These are phyloP conservation scores for Aspergillus felis DNA, from an alignment of 2,329 filamentous ascomycete genomes.

Conservation along the genomic window DNA sequence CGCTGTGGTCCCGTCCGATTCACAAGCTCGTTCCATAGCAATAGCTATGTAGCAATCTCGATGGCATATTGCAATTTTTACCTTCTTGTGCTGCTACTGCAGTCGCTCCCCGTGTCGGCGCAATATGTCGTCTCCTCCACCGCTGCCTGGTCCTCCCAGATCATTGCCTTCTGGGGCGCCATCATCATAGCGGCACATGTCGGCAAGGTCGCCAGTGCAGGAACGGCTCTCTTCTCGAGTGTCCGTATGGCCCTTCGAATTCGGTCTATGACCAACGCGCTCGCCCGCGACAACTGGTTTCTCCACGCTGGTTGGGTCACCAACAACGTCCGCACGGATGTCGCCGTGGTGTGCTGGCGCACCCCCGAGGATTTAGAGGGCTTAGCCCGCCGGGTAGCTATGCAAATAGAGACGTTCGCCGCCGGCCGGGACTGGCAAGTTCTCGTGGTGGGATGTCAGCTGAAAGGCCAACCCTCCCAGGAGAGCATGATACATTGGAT, in stretches of 20 bases:
- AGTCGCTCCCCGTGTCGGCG: neutral
- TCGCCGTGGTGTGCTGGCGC: neutral
- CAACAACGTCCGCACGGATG: neutral
- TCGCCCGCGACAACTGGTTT: neutral
- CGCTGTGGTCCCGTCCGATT: fast-evolving
- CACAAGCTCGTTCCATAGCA: neutral
- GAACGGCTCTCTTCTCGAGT: neutral
- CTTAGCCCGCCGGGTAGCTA: neutral
- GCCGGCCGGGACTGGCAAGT: neutral
- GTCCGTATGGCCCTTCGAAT: neutral
- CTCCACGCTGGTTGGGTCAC: neutral
- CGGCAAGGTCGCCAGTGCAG: neutral
- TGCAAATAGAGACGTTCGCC: neutral
- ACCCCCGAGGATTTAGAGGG: neutral
- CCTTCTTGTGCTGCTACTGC: neutral
- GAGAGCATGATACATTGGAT: slow-evolving; percentile 1
- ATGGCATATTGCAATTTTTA: neutral
- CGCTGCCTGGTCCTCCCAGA: slow-evolving; percentile 2
- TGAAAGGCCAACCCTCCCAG: neutral
- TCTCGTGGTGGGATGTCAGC: neutral
- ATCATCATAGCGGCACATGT: slow-evolving; percentile 2
- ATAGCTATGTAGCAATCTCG: neutral
- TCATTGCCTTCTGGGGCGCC: slow-evolving; percentile 3
- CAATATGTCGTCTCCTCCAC: slow-evolving; percentile 2
- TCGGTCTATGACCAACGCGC: neutral